phyloP scores from a whole-genome alignment of 2,329 filamentous ascomycete genomes.

The Aspergillus pseudonomiae region DNA sequence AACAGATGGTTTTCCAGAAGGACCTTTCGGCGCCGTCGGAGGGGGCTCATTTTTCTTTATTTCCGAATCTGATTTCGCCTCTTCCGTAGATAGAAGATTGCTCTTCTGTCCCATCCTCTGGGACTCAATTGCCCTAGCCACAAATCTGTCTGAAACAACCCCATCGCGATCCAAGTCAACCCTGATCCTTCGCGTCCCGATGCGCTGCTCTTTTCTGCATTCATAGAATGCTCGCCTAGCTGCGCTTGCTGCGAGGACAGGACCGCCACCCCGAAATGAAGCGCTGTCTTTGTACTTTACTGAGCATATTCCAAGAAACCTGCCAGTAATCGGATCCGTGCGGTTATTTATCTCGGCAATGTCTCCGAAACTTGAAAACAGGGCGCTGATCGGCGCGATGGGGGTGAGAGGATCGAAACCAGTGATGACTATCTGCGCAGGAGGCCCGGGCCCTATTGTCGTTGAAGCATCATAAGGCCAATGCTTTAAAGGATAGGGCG shows the following conservation, averaged over 20 bases:
- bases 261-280: conserved; percentile 53
- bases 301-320: conserved; percentile 89
- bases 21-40: conserved; percentile 84
- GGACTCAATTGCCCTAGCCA: conserved; percentile 72
- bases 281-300: conserved; percentile 81
- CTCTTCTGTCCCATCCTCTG: conserved; percentile 59
- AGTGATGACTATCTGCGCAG: conserved; percentile 88
- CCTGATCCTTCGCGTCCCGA: conserved; percentile 75
- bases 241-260: conserved; percentile 73
- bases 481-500: conserved; percentile 77
- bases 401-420: conserved; percentile 91
- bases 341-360: conserved; percentile 91
- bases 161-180: conserved; percentile 92
- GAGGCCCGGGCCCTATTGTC: conserved; percentile 85
- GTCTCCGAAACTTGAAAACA: conserved; percentile 57
- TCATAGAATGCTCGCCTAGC: conserved; percentile 76
- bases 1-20: conserved; percentile 60
- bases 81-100: conserved; percentile 23
- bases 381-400: conserved; percentile 53
- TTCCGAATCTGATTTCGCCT: conserved; percentile 39
- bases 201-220: conserved; percentile 74
- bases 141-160: conserved; percentile 74
- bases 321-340: conserved; percentile 91
- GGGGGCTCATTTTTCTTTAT: conserved; percentile 66
- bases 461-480: conserved; percentile 81